These are phyloP conservation scores for Boletus reticulatus DNA, from an alignment of 768 basidiomycete genomes.

Conservation along the genomic window DNA sequence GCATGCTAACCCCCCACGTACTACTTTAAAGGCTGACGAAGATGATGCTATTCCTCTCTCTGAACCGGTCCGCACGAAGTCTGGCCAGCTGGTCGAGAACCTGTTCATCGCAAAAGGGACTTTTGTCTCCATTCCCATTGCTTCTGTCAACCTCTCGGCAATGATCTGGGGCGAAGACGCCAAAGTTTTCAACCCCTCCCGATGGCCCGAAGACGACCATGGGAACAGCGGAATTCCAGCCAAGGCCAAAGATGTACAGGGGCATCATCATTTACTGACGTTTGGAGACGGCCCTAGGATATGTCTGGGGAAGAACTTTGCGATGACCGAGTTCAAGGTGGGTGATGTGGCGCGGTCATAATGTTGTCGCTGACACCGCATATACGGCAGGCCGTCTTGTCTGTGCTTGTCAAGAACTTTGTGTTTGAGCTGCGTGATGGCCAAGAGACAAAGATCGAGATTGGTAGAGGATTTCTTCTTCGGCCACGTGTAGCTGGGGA, in stretches of 20 bases:
- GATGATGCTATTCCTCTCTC: slow-evolving; percentile 58
- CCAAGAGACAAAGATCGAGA: slow-evolving; percentile 21
- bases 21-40: slow-evolving; percentile 36
- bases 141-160: slow-evolving; percentile 46
- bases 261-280: slow-evolving; percentile 48
- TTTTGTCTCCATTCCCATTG: slow-evolving; percentile 6
- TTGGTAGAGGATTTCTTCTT: slow-evolving; percentile 9
- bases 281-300: slow-evolving; percentile 51
- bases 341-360: not conserved
- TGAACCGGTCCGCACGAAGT: slow-evolving; percentile 42
- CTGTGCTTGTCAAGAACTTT: slow-evolving; percentile 43
- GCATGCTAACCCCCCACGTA: too few relatives aligned
- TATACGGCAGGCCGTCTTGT: slow-evolving; percentile 38
- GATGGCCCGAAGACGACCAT: slow-evolving; percentile 48
- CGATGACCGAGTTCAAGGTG: slow-evolving; percentile 38
- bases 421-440: slow-evolving; percentile 36
- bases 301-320: slow-evolving; percentile 51
- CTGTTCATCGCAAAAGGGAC: slow-evolving; percentile 48
- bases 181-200: slow-evolving; percentile 55
- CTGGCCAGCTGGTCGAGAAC: slow-evolving; percentile 38
- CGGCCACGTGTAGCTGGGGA: slow-evolving; percentile 17
- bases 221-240: slow-evolving; percentile 18
- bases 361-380: not conserved
- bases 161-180: slow-evolving; percentile 62
- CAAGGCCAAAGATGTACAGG: slow-evolving; percentile 42